Conservation (phyloP, 768 basidiomycete species). For the Dictyophora rubrovolvata region DNA sequence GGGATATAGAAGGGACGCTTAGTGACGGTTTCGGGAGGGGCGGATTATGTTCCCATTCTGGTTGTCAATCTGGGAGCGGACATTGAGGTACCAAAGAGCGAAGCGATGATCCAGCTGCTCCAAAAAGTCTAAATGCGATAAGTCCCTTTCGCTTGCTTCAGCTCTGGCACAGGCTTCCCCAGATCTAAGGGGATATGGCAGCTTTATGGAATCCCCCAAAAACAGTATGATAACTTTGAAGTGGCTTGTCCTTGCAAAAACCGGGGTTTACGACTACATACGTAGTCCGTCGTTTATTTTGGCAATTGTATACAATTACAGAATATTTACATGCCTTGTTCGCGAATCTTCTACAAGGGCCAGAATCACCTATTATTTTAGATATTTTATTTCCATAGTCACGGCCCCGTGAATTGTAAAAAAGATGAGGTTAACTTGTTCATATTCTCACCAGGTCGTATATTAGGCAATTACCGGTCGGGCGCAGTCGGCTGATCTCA, state of each 20-base stretch:
- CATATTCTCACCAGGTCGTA: background rate
- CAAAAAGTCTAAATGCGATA: slow-evolving; percentile 8
- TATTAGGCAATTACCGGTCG: background rate
- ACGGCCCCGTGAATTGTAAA: background rate
- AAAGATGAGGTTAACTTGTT: background rate
- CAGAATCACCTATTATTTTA: background rate
- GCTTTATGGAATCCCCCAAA: background rate
- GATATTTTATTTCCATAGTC: too few relatives aligned
- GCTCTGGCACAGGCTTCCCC: background rate
- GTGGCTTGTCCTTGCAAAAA: too few relatives aligned
- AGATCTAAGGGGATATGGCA: background rate
- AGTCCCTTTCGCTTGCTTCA: background rate
- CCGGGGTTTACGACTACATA: too few relatives aligned
- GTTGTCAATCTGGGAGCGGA: background rate
- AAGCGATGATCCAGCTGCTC: background rate
- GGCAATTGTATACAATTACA: too few relatives aligned
- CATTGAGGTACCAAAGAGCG: background rate
- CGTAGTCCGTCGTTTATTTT: too few relatives aligned
- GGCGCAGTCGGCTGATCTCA: background rate
- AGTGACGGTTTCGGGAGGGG: slow-evolving; percentile 2
- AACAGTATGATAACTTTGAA: too few relatives aligned
- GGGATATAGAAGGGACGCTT: background rate
- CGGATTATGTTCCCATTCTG: background rate
- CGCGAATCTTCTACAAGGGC: too few relatives aligned
- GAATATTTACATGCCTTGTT: too few relatives aligned